Base-by-base conservation (phyloP, 192 early-diverging fungal species). In the Geranomyces michiganensis region DNA sequence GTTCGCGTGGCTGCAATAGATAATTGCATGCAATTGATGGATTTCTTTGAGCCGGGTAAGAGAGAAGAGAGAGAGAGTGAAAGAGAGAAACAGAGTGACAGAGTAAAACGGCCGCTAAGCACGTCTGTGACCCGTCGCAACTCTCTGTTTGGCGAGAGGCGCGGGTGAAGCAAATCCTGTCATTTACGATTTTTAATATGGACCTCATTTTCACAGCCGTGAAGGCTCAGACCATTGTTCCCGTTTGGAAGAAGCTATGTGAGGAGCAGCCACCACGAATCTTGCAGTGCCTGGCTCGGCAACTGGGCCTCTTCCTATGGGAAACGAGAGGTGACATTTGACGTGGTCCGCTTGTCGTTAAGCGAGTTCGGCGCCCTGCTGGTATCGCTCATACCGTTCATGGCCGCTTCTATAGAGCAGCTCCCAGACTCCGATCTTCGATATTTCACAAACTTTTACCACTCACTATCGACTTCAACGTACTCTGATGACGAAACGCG, bases 301-400 rank as follows among this genome's bases (percentile, higher is more conserved):
- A 78, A 41, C 70, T 84, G 48, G 84, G 84, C 4, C 15, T 32
- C 33, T 84, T 85, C 71, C 24, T 85, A n/a, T 85, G 76, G 77
- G 27, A 76, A 56, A 68, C 74, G 4, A 56, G 66, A 63, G 71
- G 81, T 78, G 36, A 41, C n/a, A n/a, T n/a, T n/a, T 41, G 36
- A 41, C 10, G 5, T 41, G 36, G 36, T 10, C 41, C 6, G 31
- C 10, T 10, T 41, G 10, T 10, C 10, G 5, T 10, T 7, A 10
- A 7, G 36, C 3, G 10, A 41, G 36, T 41, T n/a, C n/a, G n/a
- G n/a, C n/a, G n/a, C n/a, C n/a, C n/a, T n/a, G 36, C 36, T 10
- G 5, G 36, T 41, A 7, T 41, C 5, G 36, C 36, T 41, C 36
- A 41, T 36, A 17, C 36, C 3, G 36, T 3, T 41, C 36, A 10